Conservation (phyloP, 306 rosid genomes). For the cucumber (Cucumis sativus) region Cucumber_9930_V3 NC_026660.2:3890501-3891000, state of each 20-base stretch:
- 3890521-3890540: background rate
- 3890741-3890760: no score
- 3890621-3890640: no score
- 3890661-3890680: no score
- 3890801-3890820: background rate
- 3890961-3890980: background rate
- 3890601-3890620: background rate
- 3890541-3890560: background rate
- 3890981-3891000: background rate
- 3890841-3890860: background rate
- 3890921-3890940: background rate
- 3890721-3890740: no score
- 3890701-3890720: no score
- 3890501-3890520: background rate
- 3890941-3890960: background rate
- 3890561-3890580: background rate
- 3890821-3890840: background rate
- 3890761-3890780: no score
- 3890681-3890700: no score
- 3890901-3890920: background rate
- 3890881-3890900: no score
- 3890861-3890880: background rate
- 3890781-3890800: background rate
- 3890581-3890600: background rate
- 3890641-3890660: no score